Evolutionary conservation across 2,329 filamentous ascomycete genomes (phyloP).

Genomic region (Drechslerella dactyloides): DNA sequence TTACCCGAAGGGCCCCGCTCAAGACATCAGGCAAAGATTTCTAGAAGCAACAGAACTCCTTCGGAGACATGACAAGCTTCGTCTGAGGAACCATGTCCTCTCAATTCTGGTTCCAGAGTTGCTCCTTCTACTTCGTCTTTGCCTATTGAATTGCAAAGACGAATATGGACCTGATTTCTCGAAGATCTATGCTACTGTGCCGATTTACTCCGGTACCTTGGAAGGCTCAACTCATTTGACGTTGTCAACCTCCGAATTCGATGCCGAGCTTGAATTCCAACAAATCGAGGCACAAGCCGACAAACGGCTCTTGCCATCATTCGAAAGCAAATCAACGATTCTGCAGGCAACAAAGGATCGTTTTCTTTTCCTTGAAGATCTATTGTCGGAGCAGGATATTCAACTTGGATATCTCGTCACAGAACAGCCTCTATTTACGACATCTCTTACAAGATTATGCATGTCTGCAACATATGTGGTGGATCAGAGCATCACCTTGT

Average conservation of each 20-base stretch:
- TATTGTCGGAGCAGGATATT: slow-evolving; percentile 28
- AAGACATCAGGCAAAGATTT: slow-evolving; percentile 33
- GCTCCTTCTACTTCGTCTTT: slow-evolving; percentile 33
- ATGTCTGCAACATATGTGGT: slow-evolving; percentile 29
- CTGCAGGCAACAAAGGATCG: slow-evolving; percentile 38
- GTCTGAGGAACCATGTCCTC: slow-evolving; percentile 22
- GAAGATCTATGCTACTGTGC: slow-evolving; percentile 31
- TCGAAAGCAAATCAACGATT: slow-evolving; percentile 18
- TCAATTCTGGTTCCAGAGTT: slow-evolving; percentile 23
- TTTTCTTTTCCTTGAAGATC: slow-evolving; percentile 35
- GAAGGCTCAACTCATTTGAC: not conserved
- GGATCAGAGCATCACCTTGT: slow-evolving; percentile 35
- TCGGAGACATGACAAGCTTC: slow-evolving; percentile 35
- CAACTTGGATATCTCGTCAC: slow-evolving; percentile 5
- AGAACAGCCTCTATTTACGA: slow-evolving; percentile 11
- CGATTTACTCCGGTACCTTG: slow-evolving; percentile 8
- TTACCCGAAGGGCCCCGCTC: slow-evolving; percentile 15
- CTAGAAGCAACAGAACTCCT: slow-evolving; percentile 29
- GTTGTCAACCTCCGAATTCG: slow-evolving; percentile 1
- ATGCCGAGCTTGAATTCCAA: slow-evolving; percentile 28
- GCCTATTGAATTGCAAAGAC: slow-evolving; percentile 39
- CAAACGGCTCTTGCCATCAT: slow-evolving; percentile 15
- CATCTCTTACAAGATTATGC: slow-evolving; percentile 22
- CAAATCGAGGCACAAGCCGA: slow-evolving; percentile 16
- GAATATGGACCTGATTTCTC: slow-evolving; percentile 26